Evolutionary conservation across 108 stramenopile species (phyloP).

Genomic region (Cyclotella choctawhatcheeana): DNA sequence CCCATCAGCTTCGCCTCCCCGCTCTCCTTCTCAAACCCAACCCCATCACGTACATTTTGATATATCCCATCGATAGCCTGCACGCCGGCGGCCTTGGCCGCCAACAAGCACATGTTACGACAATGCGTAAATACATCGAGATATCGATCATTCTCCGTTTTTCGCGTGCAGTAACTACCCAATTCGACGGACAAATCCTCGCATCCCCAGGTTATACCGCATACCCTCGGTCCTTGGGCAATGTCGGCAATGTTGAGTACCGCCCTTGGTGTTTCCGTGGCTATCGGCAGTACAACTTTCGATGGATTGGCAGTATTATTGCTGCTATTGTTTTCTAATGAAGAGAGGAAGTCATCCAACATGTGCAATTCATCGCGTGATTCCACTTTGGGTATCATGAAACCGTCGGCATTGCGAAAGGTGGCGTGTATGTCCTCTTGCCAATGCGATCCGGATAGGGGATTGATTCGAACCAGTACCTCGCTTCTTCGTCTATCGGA

Average conservation of each 20-base stretch:
- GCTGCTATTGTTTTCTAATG: conserved; percentile 16
- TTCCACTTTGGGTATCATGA: conserved; percentile 56
- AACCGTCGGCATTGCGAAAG: conserved; percentile 38
- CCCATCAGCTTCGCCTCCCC: conserved; percentile 41
- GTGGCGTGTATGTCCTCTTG: conserved; percentile 28
- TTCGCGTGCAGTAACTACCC: conserved; percentile 34
- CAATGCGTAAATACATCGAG: conserved; percentile 44
- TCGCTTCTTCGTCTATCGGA: conserved; percentile 4
- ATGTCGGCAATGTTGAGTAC: conserved; percentile 48
- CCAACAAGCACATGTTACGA: conserved; percentile 46
- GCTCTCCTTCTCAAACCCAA: conserved; percentile 40
- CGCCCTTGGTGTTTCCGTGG: conserved; percentile 44
- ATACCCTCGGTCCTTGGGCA: conserved; percentile 42
- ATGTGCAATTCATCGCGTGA: conserved; percentile 29
- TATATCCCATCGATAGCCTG: conserved; percentile 56
- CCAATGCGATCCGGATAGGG: conserved; percentile 34
- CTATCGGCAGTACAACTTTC: conserved; percentile 40
- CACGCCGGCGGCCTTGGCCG: conserved; percentile 47
- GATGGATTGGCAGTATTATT: neutral
- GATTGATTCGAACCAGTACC: conserved; percentile 50
- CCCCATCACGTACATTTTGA: conserved; percentile 46
- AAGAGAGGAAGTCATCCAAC: conserved; percentile 32
- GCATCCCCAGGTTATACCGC: conserved; percentile 52
- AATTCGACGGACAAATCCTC: conserved; percentile 50
- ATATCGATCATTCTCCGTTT: conserved; percentile 28